These are phyloP conservation scores for Tripterygium wilfordii DNA, from an alignment of 177 flowering plant species.

Conservation along the genomic window DNA sequence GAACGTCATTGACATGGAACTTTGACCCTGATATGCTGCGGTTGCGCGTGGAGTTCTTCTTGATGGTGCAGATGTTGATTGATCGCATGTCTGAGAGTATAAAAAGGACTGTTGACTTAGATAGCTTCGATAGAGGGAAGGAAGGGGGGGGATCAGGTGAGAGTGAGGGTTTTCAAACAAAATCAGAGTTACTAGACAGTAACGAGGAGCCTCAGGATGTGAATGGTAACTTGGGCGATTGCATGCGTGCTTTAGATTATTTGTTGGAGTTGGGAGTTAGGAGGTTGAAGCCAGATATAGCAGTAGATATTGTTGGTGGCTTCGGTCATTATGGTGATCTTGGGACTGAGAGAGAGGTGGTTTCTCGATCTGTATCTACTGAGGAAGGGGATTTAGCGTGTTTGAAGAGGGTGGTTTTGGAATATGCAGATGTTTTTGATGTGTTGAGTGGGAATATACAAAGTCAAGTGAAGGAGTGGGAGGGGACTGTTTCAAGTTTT, in stretches of 20 bases:
- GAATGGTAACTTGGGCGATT: conserved; percentile 21
- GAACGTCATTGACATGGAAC: conserved; percentile 42
- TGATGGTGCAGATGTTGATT: conserved; percentile 44
- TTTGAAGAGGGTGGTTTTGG: conserved; percentile 50
- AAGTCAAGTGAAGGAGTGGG: conserved; percentile 47
- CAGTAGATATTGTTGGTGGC: conserved; percentile 2
- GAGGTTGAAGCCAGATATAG: conserved; percentile 50
- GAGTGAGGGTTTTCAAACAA: conserved; percentile 16
- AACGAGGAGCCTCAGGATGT: conserved; percentile 19
- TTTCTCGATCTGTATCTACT: conserved; percentile 4
- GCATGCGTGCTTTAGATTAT: conserved; percentile 23
- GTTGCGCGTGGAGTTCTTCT: conserved; percentile 63
- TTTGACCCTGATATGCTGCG: conserved; percentile 46
- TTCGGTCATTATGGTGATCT: conserved; percentile 14
- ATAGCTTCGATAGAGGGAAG: conserved; percentile 17
- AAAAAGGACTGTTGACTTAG: conserved; percentile 17
- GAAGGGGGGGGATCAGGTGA: conserved; percentile 15
- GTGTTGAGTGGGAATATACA: conserved; percentile 64
- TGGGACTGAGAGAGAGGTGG: conserved; percentile 6
- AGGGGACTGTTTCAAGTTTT: conserved; percentile 39
- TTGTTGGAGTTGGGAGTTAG: conserved; percentile 50
- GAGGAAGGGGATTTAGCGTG: conserved; percentile 50
- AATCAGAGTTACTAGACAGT: conserved; percentile 14
- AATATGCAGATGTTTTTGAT: conserved; percentile 57
- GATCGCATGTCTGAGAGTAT: conserved; percentile 36